Base-by-base conservation (phyloP, 805 yeast species). In the Blastobotrys chiropterorum region DNA sequence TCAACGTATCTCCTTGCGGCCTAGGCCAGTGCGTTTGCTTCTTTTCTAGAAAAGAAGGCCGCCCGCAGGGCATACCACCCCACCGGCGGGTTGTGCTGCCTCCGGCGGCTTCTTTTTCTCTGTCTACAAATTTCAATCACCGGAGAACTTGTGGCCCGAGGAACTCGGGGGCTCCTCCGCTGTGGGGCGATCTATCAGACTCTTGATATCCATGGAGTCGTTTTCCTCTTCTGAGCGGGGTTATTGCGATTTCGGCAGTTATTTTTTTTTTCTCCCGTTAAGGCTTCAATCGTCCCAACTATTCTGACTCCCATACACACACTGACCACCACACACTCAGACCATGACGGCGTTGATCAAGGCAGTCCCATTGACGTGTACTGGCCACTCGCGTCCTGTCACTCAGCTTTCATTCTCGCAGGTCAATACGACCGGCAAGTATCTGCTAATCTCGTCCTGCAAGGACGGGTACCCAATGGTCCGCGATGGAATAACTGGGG, bases 381-480 rank as follows among this genome's bases (percentile, higher is more conserved):
- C 69, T 17, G 70, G 70, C 46, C 70, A 66, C 47, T 63, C 68
- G 16, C 57, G 70, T 17, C 70, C 70, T 2, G 69, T 66, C 17
- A 64, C 70, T 1, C 65, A 66, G 49, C 53, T 66, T 38, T 47
- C 59, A 21, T 66, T 64, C 49, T 61, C 65, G 47, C 53, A 51
- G 34, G 34, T 26, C 44, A n/a, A 52, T 49, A 30, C 48, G n/a
- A 30, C 51, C 21, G 31, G 38, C 41, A 31, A 21, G 31, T 62
- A 56, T 44, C 52, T 64, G 38, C 47, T 66, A 54, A 62, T 66
- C 38, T 63, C 67, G 13, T 62, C 67, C 13, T 65, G 68, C 51
- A 67, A 66, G 57, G 68, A 67, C 52, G 69, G 69, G 3, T 54
- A 62, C 11, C 70, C 70, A 0, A 67, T 67, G 55, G 59, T 67